Base-by-base conservation (phyloP, 2,329 filamentous ascomycete species). In the Chrysoporthe puriensis region DNA sequence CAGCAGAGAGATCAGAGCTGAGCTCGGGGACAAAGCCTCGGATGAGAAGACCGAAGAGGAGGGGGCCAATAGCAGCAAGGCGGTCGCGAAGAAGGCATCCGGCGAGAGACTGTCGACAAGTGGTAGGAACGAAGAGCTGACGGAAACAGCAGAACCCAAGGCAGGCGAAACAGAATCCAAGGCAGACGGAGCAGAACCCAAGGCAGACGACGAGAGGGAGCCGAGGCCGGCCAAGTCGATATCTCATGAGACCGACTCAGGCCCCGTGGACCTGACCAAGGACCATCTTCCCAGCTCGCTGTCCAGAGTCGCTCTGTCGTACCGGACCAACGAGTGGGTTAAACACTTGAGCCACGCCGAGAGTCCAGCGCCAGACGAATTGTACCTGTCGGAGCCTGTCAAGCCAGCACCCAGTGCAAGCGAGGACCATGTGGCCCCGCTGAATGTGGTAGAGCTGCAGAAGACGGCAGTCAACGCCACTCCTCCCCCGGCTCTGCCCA, bases 321-420 rank as follows among this genome's bases (percentile, higher is more conserved):
- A 96, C 75, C 88, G 95, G 67, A 97, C 94, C 1, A 97, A 97
- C 71, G 95, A 98, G 79, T 98, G 95, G 95, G 93, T 94, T 0
- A 97, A 97, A 77, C 93, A 97, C 77, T 83, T 97, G 13, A 88
- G 89, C 70, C 82, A 86, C 54, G 94, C 95, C 7, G 94, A 97
- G 18, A 80, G 82, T 5, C 93, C 93, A 1, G 86, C 89, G 60
- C 78, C 85, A 0, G 90, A 93, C 8, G 85, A 88, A 1, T 77
- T 91, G 14, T 82, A 85, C 34, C 75, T 87, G 4, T 62, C 66
- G 11, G 32, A 56, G 44, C 42, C 59, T 63, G 16, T 43, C 32
- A 34, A 58, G 9, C 70, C 56, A 7, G 72, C 79, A 11, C 77
- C 81, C 42, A 73, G 75, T 13, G 73, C 73, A 48, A 71, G 74